A percentile compares a stretch with the other conserved stretches of the same genome.
phyloP scores from a whole-genome alignment of 2,329 filamentous ascomycete species.

The Sporothrix curviconia region DNA sequence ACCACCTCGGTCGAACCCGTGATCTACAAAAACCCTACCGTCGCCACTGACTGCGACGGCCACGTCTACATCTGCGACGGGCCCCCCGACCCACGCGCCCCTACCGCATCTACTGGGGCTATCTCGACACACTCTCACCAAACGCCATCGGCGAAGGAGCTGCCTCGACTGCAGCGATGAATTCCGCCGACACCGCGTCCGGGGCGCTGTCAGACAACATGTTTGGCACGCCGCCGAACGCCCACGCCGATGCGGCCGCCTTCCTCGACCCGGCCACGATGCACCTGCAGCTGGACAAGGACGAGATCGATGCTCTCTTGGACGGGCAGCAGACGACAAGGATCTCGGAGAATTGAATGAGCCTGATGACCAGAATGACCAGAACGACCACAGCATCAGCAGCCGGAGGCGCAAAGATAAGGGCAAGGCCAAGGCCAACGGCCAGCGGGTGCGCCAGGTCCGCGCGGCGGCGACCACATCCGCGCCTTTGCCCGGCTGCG shows the following conservation, averaged over 20 bases:
- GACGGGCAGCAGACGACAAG: too few species aligned
- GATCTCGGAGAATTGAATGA: too few species aligned
- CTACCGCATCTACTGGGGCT: background rate
- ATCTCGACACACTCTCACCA: background rate
- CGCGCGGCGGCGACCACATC: conserved; percentile 28
- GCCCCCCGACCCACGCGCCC: background rate
- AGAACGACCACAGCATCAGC: too few species aligned
- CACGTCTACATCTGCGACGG: conserved; percentile 5
- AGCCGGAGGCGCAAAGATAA: background rate
- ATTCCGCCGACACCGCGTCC: conserved; percentile 41
- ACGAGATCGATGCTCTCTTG: background rate
- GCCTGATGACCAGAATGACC: too few species aligned
- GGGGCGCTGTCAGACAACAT: background rate
- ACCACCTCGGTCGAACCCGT: too few species aligned
- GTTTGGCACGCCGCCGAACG: background rate
- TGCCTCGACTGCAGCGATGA: conserved; percentile 49
- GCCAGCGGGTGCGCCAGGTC: conserved; percentile 14
- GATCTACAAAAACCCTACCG: background rate
- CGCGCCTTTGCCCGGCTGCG: conserved; percentile 56
- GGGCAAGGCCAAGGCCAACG: background rate
- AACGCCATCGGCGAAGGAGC: conserved; percentile 46
- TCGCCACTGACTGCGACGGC: background rate
- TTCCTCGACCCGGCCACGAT: too few species aligned
- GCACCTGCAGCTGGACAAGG: background rate
- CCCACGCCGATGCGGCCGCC: too few species aligned